These are phyloP conservation scores for Bryoglossum gracile DNA, from an alignment of 495 filamentous ascomycete genomes.

Conservation along the genomic window DNA sequence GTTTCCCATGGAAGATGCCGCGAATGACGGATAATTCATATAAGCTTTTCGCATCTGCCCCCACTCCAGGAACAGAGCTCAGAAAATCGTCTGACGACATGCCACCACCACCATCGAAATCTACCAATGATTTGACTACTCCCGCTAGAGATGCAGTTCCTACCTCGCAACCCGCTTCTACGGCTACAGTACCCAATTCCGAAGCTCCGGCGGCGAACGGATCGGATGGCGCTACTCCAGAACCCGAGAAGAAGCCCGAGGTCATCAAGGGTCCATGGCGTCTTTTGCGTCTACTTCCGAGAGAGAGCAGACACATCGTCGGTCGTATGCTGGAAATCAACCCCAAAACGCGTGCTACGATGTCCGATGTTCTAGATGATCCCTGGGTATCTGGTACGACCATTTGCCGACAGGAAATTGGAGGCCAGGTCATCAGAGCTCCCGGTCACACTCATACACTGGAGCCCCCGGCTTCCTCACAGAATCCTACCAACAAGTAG, in stretches of 20 bases:
- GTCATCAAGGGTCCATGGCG: conserved; percentile 91
- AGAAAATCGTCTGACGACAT: conserved; percentile 28
- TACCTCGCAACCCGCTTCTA: conserved; percentile 28
- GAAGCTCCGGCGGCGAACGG: conserved; percentile 11
- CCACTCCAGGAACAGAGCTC: conserved; percentile 43
- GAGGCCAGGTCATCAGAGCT: conserved; percentile 37
- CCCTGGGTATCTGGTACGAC: conserved; percentile 76
- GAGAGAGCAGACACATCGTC: conserved; percentile 85
- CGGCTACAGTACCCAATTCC: conserved; percentile 22
- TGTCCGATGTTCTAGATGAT: conserved; percentile 79
- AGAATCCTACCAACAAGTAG: conserved; percentile 7
- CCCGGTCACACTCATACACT: conserved; percentile 46
- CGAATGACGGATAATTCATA: conserved; percentile 89
- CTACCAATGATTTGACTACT: conserved; percentile 17
- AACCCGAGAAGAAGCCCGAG: conserved; percentile 57
- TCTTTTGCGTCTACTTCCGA: conserved; percentile 80
- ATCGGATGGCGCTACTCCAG: conserved; percentile 24
- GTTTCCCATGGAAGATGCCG: conserved; percentile 97
- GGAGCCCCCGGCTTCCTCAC: conserved; percentile 36
- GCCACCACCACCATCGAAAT: conserved; percentile 16
- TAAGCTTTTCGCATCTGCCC: conserved; percentile 78
- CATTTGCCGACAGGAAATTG: conserved; percentile 44
- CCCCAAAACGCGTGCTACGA: conserved; percentile 72
- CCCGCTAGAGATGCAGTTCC: conserved; percentile 19
- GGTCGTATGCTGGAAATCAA: conserved; percentile 88